Evolutionary conservation across 306 rosid genomes (phyloP).

Genomic region (Lathyrus tuberosus): DNA sequence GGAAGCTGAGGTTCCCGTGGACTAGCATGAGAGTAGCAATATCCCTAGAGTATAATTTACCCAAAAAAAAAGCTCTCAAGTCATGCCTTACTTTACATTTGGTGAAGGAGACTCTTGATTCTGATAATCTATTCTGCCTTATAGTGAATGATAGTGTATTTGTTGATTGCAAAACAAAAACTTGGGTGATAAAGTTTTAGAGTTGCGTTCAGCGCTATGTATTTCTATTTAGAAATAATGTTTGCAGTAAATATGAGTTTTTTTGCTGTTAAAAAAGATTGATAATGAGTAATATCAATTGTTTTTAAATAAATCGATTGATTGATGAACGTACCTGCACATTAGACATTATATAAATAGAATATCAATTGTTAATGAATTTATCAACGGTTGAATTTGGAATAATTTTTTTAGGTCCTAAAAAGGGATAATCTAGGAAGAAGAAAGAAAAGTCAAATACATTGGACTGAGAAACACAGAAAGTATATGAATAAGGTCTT

Average conservation of each 20-base stretch:
- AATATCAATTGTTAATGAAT: too few species aligned
- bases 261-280: neutral
- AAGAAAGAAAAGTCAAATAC: too few species aligned
- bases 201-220: conserved; percentile 18
- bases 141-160: conserved; percentile 25
- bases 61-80: neutral
- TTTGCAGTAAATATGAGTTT: conserved; percentile 15
- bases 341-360: too few species aligned
- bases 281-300: too few species aligned
- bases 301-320: too few species aligned
- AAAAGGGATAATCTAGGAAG: too few species aligned
- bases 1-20: conserved; percentile 79
- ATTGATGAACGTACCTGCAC: too few species aligned
- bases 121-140: conserved; percentile 30
- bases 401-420: too few species aligned
- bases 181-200: conserved; percentile 20
- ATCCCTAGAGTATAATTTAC: conserved; percentile 31
- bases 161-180: conserved; percentile 3
- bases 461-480: too few species aligned
- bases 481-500: too few species aligned
- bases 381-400: too few species aligned
- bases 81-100: conserved; percentile 24
- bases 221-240: conserved; percentile 20
- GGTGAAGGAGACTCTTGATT: conserved; percentile 30
- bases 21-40: conserved; percentile 41